A percentile compares a stretch with the other conserved stretches of the same genome.
phyloP scores from a whole-genome alignment of 306 rosid species.

The Malus fusca region DNA sequence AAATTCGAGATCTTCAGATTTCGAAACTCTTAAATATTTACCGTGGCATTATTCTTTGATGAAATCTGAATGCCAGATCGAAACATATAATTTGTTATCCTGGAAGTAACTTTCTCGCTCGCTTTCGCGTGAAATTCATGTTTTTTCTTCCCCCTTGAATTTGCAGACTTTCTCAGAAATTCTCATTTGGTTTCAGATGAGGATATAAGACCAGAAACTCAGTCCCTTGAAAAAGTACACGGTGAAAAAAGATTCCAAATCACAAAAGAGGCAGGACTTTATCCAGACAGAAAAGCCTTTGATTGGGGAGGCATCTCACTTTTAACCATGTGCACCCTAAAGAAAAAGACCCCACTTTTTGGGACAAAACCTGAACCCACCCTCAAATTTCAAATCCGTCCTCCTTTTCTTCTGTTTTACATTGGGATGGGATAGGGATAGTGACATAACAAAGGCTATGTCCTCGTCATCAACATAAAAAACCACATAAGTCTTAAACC shows the following conservation, averaged over 20 bases:
- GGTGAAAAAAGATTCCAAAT: constrained; percentile 1
- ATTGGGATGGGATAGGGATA: background rate
- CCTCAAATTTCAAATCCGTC: constrained; percentile 9
- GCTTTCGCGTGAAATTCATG: background rate
- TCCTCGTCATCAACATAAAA: too few relatives aligned
- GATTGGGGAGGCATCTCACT: constrained; percentile 4
- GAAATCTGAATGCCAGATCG: background rate
- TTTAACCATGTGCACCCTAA: constrained; percentile 3
- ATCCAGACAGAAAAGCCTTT: constrained; percentile 20
- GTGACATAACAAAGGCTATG: background rate
- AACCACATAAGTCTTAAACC: background rate
- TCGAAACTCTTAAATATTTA: too few relatives aligned
- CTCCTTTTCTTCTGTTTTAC: background rate
- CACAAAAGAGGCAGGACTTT: background rate
- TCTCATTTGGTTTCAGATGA: background rate
- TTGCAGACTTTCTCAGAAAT: background rate
- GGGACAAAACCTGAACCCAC: background rate
- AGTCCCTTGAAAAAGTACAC: background rate
- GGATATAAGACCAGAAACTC: too few relatives aligned
- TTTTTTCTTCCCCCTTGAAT: background rate
- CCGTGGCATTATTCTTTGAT: background rate
- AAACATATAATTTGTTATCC: background rate
- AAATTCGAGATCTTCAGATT: too few relatives aligned
- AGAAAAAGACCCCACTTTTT: background rate
- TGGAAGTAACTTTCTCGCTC: background rate